Conservation (phyloP, 805 yeast genomes). For the Pichia phayaonensis region DNA sequence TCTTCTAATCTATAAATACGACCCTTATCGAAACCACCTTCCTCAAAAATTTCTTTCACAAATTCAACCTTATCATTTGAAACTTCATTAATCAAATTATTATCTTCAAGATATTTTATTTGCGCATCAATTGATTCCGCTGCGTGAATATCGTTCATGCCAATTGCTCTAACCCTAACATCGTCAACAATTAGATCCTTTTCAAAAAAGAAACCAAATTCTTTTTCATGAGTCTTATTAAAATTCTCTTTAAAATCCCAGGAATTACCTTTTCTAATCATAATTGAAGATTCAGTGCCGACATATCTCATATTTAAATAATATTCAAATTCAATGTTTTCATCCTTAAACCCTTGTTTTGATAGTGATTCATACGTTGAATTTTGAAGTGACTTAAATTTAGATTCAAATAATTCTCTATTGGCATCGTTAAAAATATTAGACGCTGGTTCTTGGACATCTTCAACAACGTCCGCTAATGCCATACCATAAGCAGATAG, state of each 20-base stretch:
- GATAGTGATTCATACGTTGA: slow-evolving; percentile 36
- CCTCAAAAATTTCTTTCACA: slow-evolving; percentile 49
- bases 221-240: slow-evolving; percentile 51
- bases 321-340: slow-evolving; percentile 46
- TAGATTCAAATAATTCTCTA: slow-evolving; percentile 29
- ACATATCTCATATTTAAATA: slow-evolving; percentile 72
- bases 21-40: slow-evolving; percentile 37
- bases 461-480: slow-evolving; percentile 76
- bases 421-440: slow-evolving; percentile 30
- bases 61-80: slow-evolving; percentile 26
- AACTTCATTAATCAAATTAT: slow-evolving; percentile 18
- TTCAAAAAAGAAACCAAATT: slow-evolving; percentile 65
- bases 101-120: slow-evolving; percentile 27
- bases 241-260: slow-evolving; percentile 38
- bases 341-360: slow-evolving; percentile 46
- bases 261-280: slow-evolving; percentile 38
- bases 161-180: slow-evolving; percentile 65
- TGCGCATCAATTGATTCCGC: slow-evolving; percentile 45
- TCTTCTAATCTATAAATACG: slow-evolving; percentile 48
- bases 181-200: slow-evolving; percentile 58
- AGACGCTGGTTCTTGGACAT: slow-evolving; percentile 65
- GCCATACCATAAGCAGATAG: slow-evolving; percentile 86
- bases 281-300: slow-evolving; percentile 81
- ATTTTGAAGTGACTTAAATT: slow-evolving; percentile 37
- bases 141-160: slow-evolving; percentile 39